Evolutionary conservation across 257 asterid species (phyloP).

Genomic region (Misopates orontium): DNA sequence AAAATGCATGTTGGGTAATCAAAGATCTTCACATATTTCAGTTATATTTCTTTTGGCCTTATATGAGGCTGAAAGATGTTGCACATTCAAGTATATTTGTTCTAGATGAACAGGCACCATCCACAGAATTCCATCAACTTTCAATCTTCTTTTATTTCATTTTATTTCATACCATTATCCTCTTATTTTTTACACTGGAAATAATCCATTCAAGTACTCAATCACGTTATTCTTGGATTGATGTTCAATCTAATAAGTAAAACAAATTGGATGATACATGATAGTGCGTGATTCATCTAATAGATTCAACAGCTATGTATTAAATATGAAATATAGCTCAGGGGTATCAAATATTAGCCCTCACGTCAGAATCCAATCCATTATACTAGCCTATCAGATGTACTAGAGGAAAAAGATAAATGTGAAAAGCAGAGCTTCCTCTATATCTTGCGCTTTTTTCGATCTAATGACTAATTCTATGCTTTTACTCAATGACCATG

Average conservation of each 20-base stretch:
- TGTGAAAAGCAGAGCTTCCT: neutral
- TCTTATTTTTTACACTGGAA: constrained; percentile 10
- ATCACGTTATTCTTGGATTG: neutral
- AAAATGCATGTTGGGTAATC: constrained; percentile 13
- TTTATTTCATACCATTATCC: constrained; percentile 3
- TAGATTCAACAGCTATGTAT: neutral
- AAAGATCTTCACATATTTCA: neutral
- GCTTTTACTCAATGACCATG: neutral
- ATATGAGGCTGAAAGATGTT: neutral
- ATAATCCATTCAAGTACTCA: constrained; percentile 12
- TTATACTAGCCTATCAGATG: neutral
- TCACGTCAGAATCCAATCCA: constrained; percentile 9
- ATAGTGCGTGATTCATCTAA: neutral
- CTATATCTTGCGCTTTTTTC: neutral
- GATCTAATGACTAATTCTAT: neutral
- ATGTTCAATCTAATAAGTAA: neutral
- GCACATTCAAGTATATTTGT: neutral
- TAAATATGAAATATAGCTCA: neutral
- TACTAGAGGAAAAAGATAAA: constrained; percentile 8
- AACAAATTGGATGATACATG: neutral
- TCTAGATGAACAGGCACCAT: constrained; percentile 3
- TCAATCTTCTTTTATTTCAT: constrained; percentile 7
- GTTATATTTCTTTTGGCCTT: neutral
- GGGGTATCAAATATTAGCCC: constrained; percentile 3
- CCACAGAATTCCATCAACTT: constrained; percentile 12